Evolutionary conservation across 805 yeast genomes (phyloP).

Genomic region (Suhomyces prunicola): DNA sequence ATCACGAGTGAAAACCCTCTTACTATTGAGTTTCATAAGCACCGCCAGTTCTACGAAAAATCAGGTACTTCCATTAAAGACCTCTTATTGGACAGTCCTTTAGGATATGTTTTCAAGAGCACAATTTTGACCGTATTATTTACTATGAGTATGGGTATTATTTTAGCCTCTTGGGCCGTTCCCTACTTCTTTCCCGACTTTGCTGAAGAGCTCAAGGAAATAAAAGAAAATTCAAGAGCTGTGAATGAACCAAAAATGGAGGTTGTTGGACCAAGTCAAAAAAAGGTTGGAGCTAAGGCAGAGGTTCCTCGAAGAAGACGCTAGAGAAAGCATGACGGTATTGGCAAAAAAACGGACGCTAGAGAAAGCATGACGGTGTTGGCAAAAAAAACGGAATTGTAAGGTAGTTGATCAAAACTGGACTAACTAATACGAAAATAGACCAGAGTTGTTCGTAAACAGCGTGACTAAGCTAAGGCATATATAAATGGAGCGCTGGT

Average conservation of each 20-base stretch:
- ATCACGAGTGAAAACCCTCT: conserved; percentile 19
- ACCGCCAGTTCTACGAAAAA: conserved; percentile 34
- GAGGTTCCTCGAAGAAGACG: neutral
- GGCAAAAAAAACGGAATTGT: neutral
- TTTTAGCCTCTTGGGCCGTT: conserved; percentile 32
- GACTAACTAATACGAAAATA: neutral
- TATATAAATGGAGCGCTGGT: too few species aligned
- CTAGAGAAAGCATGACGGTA: neutral
- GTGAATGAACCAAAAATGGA: neutral
- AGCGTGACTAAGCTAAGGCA: neutral
- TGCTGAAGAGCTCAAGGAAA: conserved; percentile 28
- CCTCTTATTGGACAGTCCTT: conserved; percentile 37
- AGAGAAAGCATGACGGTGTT: neutral
- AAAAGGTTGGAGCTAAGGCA: neutral
- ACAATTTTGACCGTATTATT: conserved; percentile 34
- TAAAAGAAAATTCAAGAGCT: conserved; percentile 3
- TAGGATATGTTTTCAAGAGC: conserved; percentile 40
- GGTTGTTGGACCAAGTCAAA: neutral
- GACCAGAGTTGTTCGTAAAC: too few species aligned
- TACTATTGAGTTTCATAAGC: conserved; percentile 14
- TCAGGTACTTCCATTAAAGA: conserved; percentile 27
- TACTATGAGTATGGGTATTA: conserved; percentile 22
- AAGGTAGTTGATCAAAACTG: neutral
- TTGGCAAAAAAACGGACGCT: neutral
- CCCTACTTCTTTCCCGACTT: conserved; percentile 34